Base-by-base conservation (phyloP, 495 filamentous ascomycete genomes). In the Glarea lozoyensis region DNA sequence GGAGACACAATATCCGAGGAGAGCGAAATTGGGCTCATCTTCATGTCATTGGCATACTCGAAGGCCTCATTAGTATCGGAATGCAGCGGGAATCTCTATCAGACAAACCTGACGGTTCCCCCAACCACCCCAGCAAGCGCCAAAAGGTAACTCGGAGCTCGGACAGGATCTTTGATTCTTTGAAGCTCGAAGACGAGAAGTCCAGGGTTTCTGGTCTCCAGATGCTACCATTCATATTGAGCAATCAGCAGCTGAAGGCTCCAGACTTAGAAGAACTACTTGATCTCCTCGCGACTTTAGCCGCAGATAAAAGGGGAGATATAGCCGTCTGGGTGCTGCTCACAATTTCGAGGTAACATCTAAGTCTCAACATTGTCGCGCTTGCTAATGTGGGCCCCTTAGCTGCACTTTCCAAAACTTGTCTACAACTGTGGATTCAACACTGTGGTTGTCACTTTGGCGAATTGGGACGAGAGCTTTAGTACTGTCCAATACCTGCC, bases 361-460 rank as follows among this genome's bases (percentile, higher is more conserved):
- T n/a, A 10, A n/a, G 10, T n/a, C 20, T 19, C 3, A 32, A 19
- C 15, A 25, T 20, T 34, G 6, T 29, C 10, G 2, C 13, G 13
- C n/a, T 23, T 1, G 33, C 43, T 51, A 34, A 50, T 24, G 13
- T 0, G 17, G 17, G 11, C 23, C 22, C 27, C 46, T 29, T 46
- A 75, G 75, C 40, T 68, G 67, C 51, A 67, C 72, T 12, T 64
- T 60, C 46, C 72, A 77, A 37, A 42, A 35, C 22, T 21, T 49
- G 13, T 53, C 52, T 2, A 41, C 46, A 13, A 31, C 47, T 17
- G 35, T 47, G 19, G 33, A 48, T 32, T 30, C 46, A 3, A 19
- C 17, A 15, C 49, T 62, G 22, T 96, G 89, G 90, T 67, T 73
- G 25, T 76, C 82, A 46, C 67, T 77, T 27, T 93, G 88, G 83